Conservation (phyloP, 495 filamentous ascomycete genomes). For the Aspergillus wentii region DNA sequence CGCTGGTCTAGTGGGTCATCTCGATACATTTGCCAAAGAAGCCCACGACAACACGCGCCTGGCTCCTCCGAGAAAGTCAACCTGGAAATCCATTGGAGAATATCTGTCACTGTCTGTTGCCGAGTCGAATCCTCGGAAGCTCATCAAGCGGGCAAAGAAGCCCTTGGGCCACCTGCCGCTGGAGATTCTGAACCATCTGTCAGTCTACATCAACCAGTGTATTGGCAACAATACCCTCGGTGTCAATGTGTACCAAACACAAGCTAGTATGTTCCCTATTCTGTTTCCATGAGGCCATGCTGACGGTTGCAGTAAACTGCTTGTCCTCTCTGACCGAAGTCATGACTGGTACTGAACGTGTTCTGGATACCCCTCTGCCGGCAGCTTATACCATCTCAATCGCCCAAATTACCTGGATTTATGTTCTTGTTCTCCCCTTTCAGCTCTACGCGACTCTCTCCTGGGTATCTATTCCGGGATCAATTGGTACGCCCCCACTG, state of each 20-base stretch:
- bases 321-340: constrained; percentile 64
- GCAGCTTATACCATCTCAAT: constrained; percentile 84
- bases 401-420: constrained; percentile 83
- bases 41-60: constrained; percentile 50
- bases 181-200: constrained; percentile 71
- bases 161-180: constrained; percentile 71
- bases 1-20: constrained; percentile 43
- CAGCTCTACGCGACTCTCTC: constrained; percentile 59
- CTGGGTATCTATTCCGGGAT: constrained; percentile 83
- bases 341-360: constrained; percentile 68
- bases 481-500: constrained; percentile 47
- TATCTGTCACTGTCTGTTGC: constrained; percentile 70
- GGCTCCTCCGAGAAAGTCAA: constrained; percentile 39
- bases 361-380: constrained; percentile 79
- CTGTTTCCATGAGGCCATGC: background rate
- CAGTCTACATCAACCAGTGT: constrained; percentile 56
- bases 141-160: constrained; percentile 58
- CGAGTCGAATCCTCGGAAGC: constrained; percentile 67
- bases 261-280: constrained; percentile 29
- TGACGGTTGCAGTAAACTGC: constrained; percentile 24
- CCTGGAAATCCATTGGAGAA: constrained; percentile 60
- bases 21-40: constrained; percentile 57
- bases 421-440: constrained; percentile 79
- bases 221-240: constrained; percentile 51
- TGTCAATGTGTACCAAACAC: constrained; percentile 39